phyloP scores from a whole-genome alignment of 2,329 filamentous ascomycete genomes.

The Diaporthe ampelina region DNA sequence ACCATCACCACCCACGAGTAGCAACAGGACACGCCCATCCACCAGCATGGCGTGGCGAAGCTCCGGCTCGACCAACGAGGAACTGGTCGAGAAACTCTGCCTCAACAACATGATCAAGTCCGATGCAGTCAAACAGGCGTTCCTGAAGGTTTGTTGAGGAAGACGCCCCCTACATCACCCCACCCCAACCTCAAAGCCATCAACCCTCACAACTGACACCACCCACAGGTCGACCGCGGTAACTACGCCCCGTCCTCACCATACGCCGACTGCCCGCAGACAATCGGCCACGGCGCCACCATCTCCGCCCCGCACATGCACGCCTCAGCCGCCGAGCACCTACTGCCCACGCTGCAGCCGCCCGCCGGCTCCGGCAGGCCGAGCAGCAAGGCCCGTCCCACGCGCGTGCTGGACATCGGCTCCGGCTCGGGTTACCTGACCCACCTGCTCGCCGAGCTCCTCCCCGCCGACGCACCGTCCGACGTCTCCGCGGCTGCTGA shows the following conservation, averaged over 20 bases:
- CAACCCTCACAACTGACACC: background rate
- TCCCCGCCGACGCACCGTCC: background rate
- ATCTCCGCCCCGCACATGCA: conserved; percentile 75
- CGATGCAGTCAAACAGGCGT: conserved; percentile 81
- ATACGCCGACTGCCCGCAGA: conserved; percentile 74
- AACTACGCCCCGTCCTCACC: conserved; percentile 81
- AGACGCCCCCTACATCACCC: background rate
- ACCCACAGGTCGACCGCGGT: conserved; percentile 82
- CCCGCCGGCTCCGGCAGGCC: conserved; percentile 36
- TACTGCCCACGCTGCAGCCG: conserved; percentile 61
- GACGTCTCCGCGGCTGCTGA: no score
- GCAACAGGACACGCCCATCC: background rate
- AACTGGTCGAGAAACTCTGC: conserved; percentile 84
- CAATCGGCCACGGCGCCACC: conserved; percentile 68
- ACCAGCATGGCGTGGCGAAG: conserved; percentile 89
- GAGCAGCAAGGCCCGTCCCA: conserved; percentile 45
- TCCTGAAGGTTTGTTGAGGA: conserved; percentile 71
- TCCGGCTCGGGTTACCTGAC: conserved; percentile 88
- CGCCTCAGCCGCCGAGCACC: conserved; percentile 64
- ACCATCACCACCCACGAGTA: background rate
- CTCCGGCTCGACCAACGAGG: conserved; percentile 79
- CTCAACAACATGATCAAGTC: conserved; percentile 80
- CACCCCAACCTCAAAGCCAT: background rate
- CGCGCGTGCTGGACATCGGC: conserved; percentile 79
- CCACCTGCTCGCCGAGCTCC: conserved; percentile 85